A percentile compares a stretch with the other conserved stretches of the same genome.
Evolutionary conservation across 2,329 filamentous ascomycete species (phyloP).

Genomic region (Fusarium kyushuense): DNA sequence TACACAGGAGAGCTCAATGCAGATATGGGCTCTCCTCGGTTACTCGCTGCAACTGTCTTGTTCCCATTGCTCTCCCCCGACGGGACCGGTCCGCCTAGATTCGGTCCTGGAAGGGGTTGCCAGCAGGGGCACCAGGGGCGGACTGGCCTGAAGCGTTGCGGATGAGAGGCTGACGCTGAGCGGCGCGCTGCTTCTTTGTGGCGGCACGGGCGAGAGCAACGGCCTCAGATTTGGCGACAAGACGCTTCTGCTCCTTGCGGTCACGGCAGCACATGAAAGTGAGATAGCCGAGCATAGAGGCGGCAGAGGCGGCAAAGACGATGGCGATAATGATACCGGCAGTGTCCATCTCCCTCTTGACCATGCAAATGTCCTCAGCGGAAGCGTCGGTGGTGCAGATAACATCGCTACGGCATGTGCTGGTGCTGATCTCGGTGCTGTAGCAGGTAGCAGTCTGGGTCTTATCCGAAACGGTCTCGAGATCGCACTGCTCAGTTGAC

Average conservation of each 20-base stretch:
- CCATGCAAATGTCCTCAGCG: slow-evolving; percentile 58
- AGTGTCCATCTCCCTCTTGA: slow-evolving; percentile 55
- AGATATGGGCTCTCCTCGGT: slow-evolving; percentile 30
- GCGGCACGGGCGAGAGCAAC: slow-evolving; percentile 63
- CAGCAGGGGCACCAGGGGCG: slow-evolving; percentile 23
- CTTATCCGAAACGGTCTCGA: slow-evolving; percentile 53
- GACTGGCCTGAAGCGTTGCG: slow-evolving; percentile 46
- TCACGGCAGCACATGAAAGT: slow-evolving; percentile 67
- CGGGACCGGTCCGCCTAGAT: slow-evolving; percentile 45
- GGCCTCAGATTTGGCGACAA: slow-evolving; percentile 62
- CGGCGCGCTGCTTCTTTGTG: slow-evolving; percentile 57
- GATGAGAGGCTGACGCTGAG: slow-evolving; percentile 55
- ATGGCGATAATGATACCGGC: slow-evolving; percentile 62
- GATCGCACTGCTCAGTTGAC: slow-evolving; percentile 54
- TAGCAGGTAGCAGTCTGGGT: slow-evolving; percentile 56
- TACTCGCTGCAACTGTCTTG: slow-evolving; percentile 36
- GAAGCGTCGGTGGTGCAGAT: slow-evolving; percentile 58
- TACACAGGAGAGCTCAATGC: neutral
- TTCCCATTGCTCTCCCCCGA: slow-evolving; percentile 29
- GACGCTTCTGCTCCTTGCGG: slow-evolving; percentile 58
- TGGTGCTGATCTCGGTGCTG: slow-evolving; percentile 50
- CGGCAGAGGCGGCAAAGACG: slow-evolving; percentile 59
- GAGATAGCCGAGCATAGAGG: slow-evolving; percentile 55
- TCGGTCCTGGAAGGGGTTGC: slow-evolving; percentile 56
- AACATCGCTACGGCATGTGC: slow-evolving; percentile 58